These are phyloP conservation scores for Mimosa bimucronata DNA, from an alignment of 306 rosid genomes.

Conservation along the genomic window DNA sequence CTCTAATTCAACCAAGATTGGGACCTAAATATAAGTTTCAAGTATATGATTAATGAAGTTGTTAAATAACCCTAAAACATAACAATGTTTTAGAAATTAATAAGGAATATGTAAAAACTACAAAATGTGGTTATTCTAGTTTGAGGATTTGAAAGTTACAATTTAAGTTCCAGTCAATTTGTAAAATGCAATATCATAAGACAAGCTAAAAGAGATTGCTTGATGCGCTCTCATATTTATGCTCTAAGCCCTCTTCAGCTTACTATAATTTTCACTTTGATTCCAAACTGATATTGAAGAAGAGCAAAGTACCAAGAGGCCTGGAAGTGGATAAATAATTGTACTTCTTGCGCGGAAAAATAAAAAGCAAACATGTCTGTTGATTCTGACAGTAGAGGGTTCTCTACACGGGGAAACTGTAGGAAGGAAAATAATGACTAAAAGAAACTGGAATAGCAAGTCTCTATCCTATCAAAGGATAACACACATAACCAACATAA, in stretches of 20 bases:
- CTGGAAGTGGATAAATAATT: neutral
- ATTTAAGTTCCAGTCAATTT: neutral
- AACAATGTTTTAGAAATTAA: neutral
- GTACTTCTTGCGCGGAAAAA: neutral
- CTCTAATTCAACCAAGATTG: neutral
- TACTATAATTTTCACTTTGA: neutral
- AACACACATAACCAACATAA: neutral
- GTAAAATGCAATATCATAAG: neutral
- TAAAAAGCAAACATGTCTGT: neutral
- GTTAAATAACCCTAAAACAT: neutral
- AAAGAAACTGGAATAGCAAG: neutral
- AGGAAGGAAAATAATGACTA: neutral
- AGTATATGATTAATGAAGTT: neutral
- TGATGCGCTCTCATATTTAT: neutral
- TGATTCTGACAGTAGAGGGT: neutral
- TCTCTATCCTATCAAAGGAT: neutral
- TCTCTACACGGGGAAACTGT: neutral
- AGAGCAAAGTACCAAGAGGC: neutral
- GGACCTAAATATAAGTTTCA: neutral
- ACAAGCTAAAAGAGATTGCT: constrained; percentile 3
- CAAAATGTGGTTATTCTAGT: neutral
- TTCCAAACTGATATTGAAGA: neutral
- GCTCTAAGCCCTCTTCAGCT: neutral
- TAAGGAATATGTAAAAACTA: neutral
- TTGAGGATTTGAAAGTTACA: neutral